A percentile compares a stretch with the other conserved stretches of the same genome.
phyloP scores from a whole-genome alignment of 495 filamentous ascomycete genomes.

The Penicillium desertorum region DNA sequence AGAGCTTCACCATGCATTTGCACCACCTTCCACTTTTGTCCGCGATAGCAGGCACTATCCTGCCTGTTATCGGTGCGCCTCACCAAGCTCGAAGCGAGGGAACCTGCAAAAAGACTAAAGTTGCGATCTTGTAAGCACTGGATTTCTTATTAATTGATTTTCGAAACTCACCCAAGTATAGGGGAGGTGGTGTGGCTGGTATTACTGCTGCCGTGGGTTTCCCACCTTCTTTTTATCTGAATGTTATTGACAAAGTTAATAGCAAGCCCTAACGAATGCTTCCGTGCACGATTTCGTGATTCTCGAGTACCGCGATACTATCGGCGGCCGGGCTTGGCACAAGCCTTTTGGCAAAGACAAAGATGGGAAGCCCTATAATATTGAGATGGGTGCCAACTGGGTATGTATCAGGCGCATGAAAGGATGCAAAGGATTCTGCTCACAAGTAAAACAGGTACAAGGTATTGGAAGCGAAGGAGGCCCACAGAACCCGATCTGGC shows the following conservation, averaged over 20 bases:
- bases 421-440: neutral
- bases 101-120: constrained; percentile 40
- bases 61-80: constrained; percentile 23
- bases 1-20: constrained; percentile 19
- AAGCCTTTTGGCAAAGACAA: constrained; percentile 57
- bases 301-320: constrained; percentile 62
- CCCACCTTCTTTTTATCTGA: neutral
- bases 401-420: constrained; percentile 20
- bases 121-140: constrained; percentile 37
- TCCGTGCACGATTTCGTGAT: constrained; percentile 69
- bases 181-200: constrained; percentile 56
- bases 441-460: constrained; percentile 49
- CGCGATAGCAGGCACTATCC: constrained; percentile 19
- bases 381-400: constrained; percentile 74
- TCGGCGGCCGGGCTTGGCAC: constrained; percentile 61
- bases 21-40: constrained; percentile 22
- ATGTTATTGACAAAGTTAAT: constrained; percentile 2
- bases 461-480: constrained; percentile 58
- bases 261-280: constrained; percentile 64
- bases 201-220: constrained; percentile 64
- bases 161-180: constrained; percentile 15
- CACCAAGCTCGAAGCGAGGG: constrained; percentile 19
- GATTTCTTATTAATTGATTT: neutral
- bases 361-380: constrained; percentile 53
- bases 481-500: constrained; percentile 70